phyloP scores from a whole-genome alignment of 805 yeast genomes.

The Cyberlindnera mycetangii region DNA sequence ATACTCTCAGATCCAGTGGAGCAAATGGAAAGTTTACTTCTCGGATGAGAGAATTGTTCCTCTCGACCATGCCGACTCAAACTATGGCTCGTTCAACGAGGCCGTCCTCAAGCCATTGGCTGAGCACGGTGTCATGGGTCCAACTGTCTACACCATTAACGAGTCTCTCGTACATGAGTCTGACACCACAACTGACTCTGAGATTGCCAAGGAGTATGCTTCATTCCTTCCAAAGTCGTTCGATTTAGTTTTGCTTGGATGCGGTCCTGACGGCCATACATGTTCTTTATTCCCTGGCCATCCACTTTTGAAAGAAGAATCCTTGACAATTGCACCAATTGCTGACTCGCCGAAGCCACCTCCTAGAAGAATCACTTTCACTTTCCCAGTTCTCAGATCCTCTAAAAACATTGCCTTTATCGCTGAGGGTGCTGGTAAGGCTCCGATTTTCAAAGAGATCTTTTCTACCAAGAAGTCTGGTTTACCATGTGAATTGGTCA shows the following conservation, averaged over 20 bases:
- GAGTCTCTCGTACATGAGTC: slow-evolving; percentile 56
- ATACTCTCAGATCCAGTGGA: slow-evolving; percentile 54
- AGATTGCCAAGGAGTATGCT: slow-evolving; percentile 64
- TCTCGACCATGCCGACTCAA: slow-evolving; percentile 76
- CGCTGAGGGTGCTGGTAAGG: slow-evolving; percentile 87
- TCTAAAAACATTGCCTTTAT: slow-evolving; percentile 64
- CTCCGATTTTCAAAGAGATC: slow-evolving; percentile 64
- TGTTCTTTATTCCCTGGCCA: slow-evolving; percentile 92
- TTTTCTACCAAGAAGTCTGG: slow-evolving; percentile 48
- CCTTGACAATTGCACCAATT: slow-evolving; percentile 56
- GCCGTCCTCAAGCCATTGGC: slow-evolving; percentile 39
- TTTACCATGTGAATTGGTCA: slow-evolving; percentile 77
- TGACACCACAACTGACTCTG: slow-evolving; percentile 44
- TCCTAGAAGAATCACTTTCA: slow-evolving; percentile 84
- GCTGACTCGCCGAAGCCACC: slow-evolving; percentile 93
- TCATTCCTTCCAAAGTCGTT: slow-evolving; percentile 47
- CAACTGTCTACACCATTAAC: slow-evolving; percentile 65
- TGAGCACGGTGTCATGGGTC: slow-evolving; percentile 38
- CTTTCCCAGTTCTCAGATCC: slow-evolving; percentile 66
- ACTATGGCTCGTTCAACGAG: slow-evolving; percentile 73
- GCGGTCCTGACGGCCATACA: slow-evolving; percentile 97
- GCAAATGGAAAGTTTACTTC: slow-evolving; percentile 76
- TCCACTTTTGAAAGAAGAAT: slow-evolving; percentile 52
- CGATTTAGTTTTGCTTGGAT: slow-evolving; percentile 77
- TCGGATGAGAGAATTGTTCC: slow-evolving; percentile 92